Evolutionary conservation across 495 filamentous ascomycete genomes (phyloP).

Genomic region (Annulohypoxylon stygium): DNA sequence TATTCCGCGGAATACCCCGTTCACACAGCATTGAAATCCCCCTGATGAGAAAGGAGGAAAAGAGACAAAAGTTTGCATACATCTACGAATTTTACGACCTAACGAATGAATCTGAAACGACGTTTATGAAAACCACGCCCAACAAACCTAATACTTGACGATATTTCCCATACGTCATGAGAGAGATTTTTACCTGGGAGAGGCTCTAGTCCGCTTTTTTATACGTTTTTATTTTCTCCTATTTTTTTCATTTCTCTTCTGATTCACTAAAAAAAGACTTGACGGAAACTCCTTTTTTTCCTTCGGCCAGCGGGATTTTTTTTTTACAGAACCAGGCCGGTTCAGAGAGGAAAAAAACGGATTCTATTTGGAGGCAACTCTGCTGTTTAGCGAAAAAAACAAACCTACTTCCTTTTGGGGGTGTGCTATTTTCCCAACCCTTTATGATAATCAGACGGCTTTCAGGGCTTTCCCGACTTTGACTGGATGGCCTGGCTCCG

Average conservation of each 20-base stretch:
- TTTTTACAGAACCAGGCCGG: slow-evolving; percentile 49
- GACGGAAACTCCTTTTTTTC: slow-evolving; percentile 27
- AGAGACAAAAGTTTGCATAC: slow-evolving; percentile 56
- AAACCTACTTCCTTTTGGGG: slow-evolving; percentile 18
- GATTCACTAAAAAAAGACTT: slow-evolving; percentile 33
- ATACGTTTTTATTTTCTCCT: slow-evolving; percentile 30
- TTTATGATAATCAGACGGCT: slow-evolving; percentile 9
- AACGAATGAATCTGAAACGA: slow-evolving; percentile 36
- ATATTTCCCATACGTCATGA: slow-evolving; percentile 27
- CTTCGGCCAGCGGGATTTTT: slow-evolving; percentile 32
- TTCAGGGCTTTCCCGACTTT: slow-evolving; percentile 14
- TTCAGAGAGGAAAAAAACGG: slow-evolving; percentile 40
- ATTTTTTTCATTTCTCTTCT: slow-evolving; percentile 25
- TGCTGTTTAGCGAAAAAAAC: slow-evolving; percentile 39
- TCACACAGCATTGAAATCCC: slow-evolving; percentile 46
- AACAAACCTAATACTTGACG: slow-evolving; percentile 40
- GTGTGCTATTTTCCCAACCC: slow-evolving; percentile 24
- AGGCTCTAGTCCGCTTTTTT: slow-evolving; percentile 24
- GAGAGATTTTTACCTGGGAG: slow-evolving; percentile 15
- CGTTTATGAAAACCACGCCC: slow-evolving; percentile 40
- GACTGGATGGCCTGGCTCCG: slow-evolving; percentile 30
- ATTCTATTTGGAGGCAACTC: slow-evolving; percentile 47
- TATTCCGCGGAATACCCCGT: slow-evolving; percentile 53
- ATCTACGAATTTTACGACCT: slow-evolving; percentile 38
- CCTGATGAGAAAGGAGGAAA: slow-evolving; percentile 38